A percentile compares a stretch with the other conserved stretches of the same genome.
These are phyloP conservation scores for Sanghuangporus sanghuang DNA, from an alignment of 1,284 basidiomycete genomes.

Conservation along the genomic window DNA sequence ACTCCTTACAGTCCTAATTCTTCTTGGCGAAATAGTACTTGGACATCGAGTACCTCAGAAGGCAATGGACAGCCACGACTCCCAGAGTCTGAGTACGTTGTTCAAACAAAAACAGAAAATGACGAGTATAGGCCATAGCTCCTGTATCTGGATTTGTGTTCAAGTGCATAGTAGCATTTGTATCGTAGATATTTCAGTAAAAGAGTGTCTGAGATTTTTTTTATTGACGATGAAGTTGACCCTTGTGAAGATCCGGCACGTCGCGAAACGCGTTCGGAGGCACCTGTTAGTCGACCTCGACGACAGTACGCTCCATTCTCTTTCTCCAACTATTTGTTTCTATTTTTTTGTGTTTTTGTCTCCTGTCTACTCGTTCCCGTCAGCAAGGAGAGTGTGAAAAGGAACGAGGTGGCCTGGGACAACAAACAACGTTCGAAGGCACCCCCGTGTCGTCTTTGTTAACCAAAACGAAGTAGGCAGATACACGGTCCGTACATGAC, in stretches of 20 bases:
- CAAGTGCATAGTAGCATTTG: background rate
- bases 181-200: background rate
- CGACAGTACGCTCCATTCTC: background rate
- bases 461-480: background rate
- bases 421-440: background rate
- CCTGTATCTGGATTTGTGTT: too few relatives aligned
- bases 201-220: background rate
- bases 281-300: background rate
- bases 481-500: background rate
- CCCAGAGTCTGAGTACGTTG: background rate
- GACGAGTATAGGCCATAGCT: slow-evolving; percentile 1
- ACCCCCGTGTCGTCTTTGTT: background rate
- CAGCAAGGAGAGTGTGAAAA: background rate
- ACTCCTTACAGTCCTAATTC: background rate
- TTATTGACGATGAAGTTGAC: background rate
- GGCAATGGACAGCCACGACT: background rate
- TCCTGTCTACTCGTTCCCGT: background rate
- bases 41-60: background rate
- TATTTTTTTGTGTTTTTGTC: background rate
- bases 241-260: background rate
- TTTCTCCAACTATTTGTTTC: background rate
- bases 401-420: background rate
- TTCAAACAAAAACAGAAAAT: background rate
- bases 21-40: background rate
- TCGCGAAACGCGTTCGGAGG: background rate